These are phyloP conservation scores for Euphorbia lathyris DNA, from an alignment of 345 rosid species.

Conservation along the genomic window DNA sequence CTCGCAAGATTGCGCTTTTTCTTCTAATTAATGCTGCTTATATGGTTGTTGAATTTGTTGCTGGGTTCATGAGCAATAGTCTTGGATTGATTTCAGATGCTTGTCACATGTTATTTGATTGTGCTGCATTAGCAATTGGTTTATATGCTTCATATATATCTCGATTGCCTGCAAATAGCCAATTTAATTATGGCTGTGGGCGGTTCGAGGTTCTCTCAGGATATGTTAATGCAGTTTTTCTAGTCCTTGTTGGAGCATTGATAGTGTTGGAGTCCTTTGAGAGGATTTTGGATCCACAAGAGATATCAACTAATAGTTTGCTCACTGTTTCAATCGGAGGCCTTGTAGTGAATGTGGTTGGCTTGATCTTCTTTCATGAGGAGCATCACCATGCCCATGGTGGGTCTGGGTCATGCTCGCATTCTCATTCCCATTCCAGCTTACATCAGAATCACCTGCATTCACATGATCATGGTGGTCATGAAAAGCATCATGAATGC, in stretches of 20 bases:
- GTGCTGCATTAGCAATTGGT: slow-evolving; percentile 96
- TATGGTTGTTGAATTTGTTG: slow-evolving; percentile 91
- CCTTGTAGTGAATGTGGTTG: slow-evolving; percentile 76
- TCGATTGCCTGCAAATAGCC: slow-evolving; percentile 79
- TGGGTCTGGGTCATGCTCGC: slow-evolving; percentile 63
- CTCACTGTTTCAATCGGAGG: slow-evolving; percentile 89
- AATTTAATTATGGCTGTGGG: slow-evolving; percentile 93
- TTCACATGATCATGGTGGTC: slow-evolving; percentile 36
- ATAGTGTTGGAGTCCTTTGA: slow-evolving; percentile 92
- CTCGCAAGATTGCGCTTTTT: slow-evolving; percentile 88
- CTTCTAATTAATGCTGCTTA: slow-evolving; percentile 82
- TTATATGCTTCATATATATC: slow-evolving; percentile 91
- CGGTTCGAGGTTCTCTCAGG: slow-evolving; percentile 94
- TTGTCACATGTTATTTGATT: slow-evolving; percentile 97
- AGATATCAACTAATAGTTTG: slow-evolving; percentile 83
- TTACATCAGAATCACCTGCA: slow-evolving; percentile 34
- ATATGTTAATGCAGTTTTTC: slow-evolving; percentile 87
- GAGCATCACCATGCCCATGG: slow-evolving; percentile 99
- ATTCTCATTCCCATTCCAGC: slow-evolving; percentile 51
- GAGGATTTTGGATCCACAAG: slow-evolving; percentile 95
- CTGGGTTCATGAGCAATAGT: slow-evolving; percentile 96
- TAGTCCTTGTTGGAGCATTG: slow-evolving; percentile 81
- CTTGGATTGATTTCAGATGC: slow-evolving; percentile 96
- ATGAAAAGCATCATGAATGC: slow-evolving; percentile 36
- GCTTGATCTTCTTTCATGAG: slow-evolving; percentile 91